These are phyloP conservation scores for Bidens hawaiensis DNA, from an alignment of 140 eudicot species.

Conservation along the genomic window DNA sequence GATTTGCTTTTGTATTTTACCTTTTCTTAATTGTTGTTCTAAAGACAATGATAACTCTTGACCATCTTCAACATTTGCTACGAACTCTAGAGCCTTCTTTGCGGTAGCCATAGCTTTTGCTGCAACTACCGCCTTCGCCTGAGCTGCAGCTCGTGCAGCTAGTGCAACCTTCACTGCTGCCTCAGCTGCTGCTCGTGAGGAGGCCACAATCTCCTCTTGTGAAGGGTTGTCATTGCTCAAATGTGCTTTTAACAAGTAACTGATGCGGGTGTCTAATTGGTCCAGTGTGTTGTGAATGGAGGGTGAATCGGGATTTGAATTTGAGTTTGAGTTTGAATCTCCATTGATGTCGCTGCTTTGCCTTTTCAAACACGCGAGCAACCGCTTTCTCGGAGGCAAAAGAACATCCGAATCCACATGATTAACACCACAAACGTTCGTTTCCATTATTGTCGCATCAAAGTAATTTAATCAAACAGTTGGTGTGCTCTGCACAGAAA, in stretches of 20 bases:
- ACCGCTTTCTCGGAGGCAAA: conserved; percentile 83
- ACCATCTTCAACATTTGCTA: conserved; percentile 46
- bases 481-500: conserved; percentile 19
- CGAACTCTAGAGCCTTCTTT: conserved; percentile 71
- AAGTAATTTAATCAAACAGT: conserved; percentile 24
- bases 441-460: conserved; percentile 60
- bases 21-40: conserved; percentile 39
- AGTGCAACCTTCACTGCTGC: conserved; percentile 57
- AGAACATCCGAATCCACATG: conserved; percentile 69
- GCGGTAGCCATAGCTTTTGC: conserved; percentile 83
- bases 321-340: background rate
- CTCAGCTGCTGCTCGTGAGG: conserved; percentile 57
- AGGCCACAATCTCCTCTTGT: conserved; percentile 55
- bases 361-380: conserved; percentile 73
- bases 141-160: conserved; percentile 71
- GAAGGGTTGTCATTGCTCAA: conserved; percentile 48
- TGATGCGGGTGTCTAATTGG: conserved; percentile 48
- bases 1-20: conserved; percentile 52
- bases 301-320: conserved; percentile 28
- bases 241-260: conserved; percentile 33
- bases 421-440: conserved; percentile 50
- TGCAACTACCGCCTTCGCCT: conserved; percentile 66
- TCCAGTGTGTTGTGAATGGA: conserved; percentile 23
- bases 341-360: conserved; percentile 51
- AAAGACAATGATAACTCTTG: conserved; percentile 25